Percentiles rank a stretch among this genome's conserved stretches.
Evolutionary conservation across 129 eudicot genomes (phyloP).

Genomic region (Chrysanthemum lavandulifolium): DNA sequence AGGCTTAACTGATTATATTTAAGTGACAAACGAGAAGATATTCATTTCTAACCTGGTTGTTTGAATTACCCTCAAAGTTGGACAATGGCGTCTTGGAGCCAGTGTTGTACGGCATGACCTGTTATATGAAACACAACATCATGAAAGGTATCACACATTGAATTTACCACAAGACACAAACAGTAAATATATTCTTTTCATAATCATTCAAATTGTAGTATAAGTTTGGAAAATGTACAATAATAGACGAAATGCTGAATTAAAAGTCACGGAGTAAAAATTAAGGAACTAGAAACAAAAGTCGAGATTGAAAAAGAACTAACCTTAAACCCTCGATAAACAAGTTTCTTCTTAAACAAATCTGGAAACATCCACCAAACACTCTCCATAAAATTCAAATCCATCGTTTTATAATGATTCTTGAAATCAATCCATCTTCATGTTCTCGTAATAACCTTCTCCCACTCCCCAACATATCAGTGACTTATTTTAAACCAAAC

Average conservation of each 20-base stretch:
- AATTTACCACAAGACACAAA: no score
- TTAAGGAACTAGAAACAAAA: no score
- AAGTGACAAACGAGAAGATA: not conserved
- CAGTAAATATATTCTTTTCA: no score
- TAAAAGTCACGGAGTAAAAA: no score
- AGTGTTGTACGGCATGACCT: slow-evolving; percentile 42
- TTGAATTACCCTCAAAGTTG: slow-evolving; percentile 41
- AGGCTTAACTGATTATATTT: not conserved
- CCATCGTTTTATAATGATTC: slow-evolving; percentile 30
- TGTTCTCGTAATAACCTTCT: slow-evolving; percentile 53
- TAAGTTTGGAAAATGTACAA: no score
- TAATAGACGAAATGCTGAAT: no score
- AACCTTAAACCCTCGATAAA: slow-evolving; percentile 89
- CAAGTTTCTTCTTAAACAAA: slow-evolving; percentile 57
- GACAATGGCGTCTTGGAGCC: slow-evolving; percentile 69
- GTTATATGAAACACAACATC: not conserved
- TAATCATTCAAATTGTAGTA: no score
- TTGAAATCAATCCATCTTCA: slow-evolving; percentile 32
- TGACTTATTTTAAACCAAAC: no score
- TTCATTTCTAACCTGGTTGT: slow-evolving; percentile 53
- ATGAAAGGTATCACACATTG: no score
- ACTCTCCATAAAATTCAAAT: slow-evolving; percentile 30
- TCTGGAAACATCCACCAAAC: slow-evolving; percentile 45
- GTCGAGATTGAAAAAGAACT: no score
- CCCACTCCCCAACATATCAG: slow-evolving; percentile 85